Percentiles rank a stretch among this genome's conserved stretches.
Evolutionary conservation across 768 basidiomycete genomes (phyloP).

Genomic region (Baorangia bicolor): DNA sequence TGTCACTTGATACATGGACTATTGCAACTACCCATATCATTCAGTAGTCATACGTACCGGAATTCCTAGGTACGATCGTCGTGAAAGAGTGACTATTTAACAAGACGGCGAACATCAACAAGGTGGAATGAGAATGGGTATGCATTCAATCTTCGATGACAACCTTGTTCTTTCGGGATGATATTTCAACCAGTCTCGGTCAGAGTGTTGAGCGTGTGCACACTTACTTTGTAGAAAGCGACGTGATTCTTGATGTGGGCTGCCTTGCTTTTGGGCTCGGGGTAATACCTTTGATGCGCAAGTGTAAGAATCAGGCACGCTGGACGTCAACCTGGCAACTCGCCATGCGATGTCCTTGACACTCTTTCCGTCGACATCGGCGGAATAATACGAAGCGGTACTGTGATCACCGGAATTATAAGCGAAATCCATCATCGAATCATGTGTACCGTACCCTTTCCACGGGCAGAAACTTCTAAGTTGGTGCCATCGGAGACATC

Average conservation of each 20-base stretch:
- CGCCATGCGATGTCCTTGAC: constrained; percentile 69
- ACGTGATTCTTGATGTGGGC: constrained; percentile 62
- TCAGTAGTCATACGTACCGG: not conserved
- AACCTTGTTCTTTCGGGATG: constrained; percentile 19
- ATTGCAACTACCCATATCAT: not conserved
- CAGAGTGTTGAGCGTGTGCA: not conserved
- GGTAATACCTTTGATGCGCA: constrained; percentile 65
- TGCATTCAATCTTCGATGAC: constrained; percentile 14
- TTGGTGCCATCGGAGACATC: not conserved
- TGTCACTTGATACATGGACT: not conserved
- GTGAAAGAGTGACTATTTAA: not conserved
- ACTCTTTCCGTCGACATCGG: constrained; percentile 44
- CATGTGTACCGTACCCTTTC: constrained; percentile 55
- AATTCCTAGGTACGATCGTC: not conserved
- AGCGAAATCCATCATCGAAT: not conserved
- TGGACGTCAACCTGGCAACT: constrained; percentile 15
- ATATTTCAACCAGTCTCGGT: not conserved
- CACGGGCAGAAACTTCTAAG: constrained; percentile 58
- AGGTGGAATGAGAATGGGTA: not conserved
- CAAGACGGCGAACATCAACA: not conserved
- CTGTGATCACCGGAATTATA: constrained; percentile 32
- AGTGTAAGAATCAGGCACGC: not conserved
- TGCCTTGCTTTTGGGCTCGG: constrained; percentile 53
- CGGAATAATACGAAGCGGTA: constrained; percentile 65
- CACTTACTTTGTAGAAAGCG: constrained; percentile 76